Conservation (phyloP, 805 yeast genomes). For the Candida khao-thaluensis region DNA sequence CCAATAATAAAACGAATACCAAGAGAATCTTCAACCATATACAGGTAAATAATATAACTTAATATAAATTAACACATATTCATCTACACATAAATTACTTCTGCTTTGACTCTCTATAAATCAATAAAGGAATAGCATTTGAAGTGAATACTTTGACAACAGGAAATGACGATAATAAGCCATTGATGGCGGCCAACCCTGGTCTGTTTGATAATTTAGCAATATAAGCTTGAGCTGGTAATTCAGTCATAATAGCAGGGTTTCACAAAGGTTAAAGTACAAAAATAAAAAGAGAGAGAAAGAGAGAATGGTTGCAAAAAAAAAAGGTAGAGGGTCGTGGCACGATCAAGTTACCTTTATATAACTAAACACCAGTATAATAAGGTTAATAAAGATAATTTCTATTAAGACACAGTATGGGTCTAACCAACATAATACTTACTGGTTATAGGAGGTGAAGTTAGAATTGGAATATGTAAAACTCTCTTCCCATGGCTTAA, state of each 20-base stretch:
- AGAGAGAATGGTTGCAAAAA: neutral
- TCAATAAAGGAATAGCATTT: conserved; percentile 58
- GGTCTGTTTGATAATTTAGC: conserved; percentile 53
- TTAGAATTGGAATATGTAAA: conserved; percentile 28
- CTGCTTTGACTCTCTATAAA: conserved; percentile 31
- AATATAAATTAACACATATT: neutral
- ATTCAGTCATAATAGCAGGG: conserved; percentile 16
- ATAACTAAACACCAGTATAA: too few species aligned
- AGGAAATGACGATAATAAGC: conserved; percentile 58
- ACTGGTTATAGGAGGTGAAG: conserved; percentile 29
- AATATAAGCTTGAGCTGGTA: conserved; percentile 47
- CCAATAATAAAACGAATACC: conserved; percentile 10
- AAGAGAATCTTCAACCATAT: conserved; percentile 4
- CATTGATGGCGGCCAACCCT: conserved; percentile 58
- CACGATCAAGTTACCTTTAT: too few species aligned
- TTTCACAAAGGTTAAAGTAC: neutral
- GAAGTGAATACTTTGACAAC: conserved; percentile 56
- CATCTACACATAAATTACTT: neutral
- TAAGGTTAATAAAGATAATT: too few species aligned
- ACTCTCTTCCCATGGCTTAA: conserved; percentile 17
- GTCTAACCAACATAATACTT: conserved; percentile 9
- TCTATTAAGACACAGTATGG: too few species aligned
- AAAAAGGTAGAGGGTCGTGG: neutral
- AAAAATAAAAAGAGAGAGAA: neutral
- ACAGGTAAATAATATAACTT: neutral